Percentiles rank a stretch among this genome's conserved stretches.
phyloP scores from a whole-genome alignment of 768 basidiomycete genomes.

The Panaeolus cyanescens region DNA sequence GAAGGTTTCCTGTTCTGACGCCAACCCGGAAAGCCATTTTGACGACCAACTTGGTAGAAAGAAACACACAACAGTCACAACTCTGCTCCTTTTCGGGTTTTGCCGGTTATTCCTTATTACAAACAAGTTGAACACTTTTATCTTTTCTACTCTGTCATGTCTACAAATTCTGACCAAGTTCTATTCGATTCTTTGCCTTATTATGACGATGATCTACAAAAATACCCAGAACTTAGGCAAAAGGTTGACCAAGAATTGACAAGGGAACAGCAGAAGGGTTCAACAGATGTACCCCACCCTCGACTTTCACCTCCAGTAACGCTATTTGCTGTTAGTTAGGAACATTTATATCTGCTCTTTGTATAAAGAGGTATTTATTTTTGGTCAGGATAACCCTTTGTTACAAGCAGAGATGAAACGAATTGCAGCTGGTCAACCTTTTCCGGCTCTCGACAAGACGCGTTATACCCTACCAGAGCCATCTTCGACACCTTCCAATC shows the following conservation, averaged over 20 bases:
- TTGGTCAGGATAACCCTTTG: constrained; percentile 61
- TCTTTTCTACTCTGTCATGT: constrained; percentile 17
- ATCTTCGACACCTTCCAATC: constrained; percentile 57
- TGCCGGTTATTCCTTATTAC: constrained; percentile 16
- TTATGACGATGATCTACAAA: constrained; percentile 90
- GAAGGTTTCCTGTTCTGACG: constrained; percentile 42
- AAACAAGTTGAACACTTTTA: constrained; percentile 8
- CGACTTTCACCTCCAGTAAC: constrained; percentile 64
- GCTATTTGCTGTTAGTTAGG: constrained; percentile 70
- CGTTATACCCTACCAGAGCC: constrained; percentile 80
- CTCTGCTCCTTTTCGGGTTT: constrained; percentile 29
- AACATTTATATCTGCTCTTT: constrained; percentile 7
- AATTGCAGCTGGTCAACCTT: constrained; percentile 65
- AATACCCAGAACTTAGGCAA: constrained; percentile 66
- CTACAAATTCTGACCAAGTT: constrained; percentile 25
- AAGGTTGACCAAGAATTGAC: constrained; percentile 80
- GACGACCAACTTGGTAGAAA: constrained; percentile 15
- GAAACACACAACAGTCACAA: constrained; percentile 13
- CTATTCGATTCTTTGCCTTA: constrained; percentile 90
- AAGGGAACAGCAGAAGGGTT: constrained; percentile 53
- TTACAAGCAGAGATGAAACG: constrained; percentile 75
- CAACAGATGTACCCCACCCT: constrained; percentile 64
- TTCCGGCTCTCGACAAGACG: constrained; percentile 67
- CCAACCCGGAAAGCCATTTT: constrained; percentile 42
- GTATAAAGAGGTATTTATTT: not conserved